phyloP scores from a whole-genome alignment of 1,284 basidiomycete species.

The Apiotrichum montevideense region DNA sequence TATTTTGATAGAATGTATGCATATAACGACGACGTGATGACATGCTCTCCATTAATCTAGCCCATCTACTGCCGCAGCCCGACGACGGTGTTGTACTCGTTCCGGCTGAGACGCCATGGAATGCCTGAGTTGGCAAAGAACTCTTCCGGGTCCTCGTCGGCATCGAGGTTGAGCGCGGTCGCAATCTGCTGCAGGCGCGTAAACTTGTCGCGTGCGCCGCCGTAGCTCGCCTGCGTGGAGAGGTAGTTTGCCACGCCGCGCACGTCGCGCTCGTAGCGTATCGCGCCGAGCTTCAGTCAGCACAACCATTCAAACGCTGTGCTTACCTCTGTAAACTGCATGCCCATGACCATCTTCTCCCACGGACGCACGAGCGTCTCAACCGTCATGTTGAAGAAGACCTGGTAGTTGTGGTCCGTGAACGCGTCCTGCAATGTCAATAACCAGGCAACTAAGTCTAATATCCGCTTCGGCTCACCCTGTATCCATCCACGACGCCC shows the following conservation, averaged over 20 bases:
- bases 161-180: constrained; percentile 83
- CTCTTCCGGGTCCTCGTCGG: constrained; percentile 81
- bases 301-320: background rate
- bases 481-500: constrained; percentile 68
- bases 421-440: constrained; percentile 59
- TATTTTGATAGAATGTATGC: background rate
- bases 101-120: constrained; percentile 71
- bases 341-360: constrained; percentile 76
- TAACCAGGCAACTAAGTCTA: background rate
- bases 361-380: constrained; percentile 85
- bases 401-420: constrained; percentile 78
- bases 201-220: constrained; percentile 86
- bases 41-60: background rate
- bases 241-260: constrained; percentile 76
- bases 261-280: constrained; percentile 91
- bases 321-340: constrained; percentile 80
- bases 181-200: constrained; percentile 86
- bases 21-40: too few species aligned
- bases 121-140: constrained; percentile 91
- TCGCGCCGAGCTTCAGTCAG: constrained; percentile 72
- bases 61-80: constrained; percentile 51
- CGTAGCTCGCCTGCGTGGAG: constrained; percentile 75
- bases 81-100: constrained; percentile 68
- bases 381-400: constrained; percentile 75
- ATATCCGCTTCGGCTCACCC: background rate